A percentile compares a stretch with the other conserved stretches of the same genome.
phyloP scores from a whole-genome alignment of 1,284 basidiomycete genomes.

The Ceratobasidium sp. region DNA sequence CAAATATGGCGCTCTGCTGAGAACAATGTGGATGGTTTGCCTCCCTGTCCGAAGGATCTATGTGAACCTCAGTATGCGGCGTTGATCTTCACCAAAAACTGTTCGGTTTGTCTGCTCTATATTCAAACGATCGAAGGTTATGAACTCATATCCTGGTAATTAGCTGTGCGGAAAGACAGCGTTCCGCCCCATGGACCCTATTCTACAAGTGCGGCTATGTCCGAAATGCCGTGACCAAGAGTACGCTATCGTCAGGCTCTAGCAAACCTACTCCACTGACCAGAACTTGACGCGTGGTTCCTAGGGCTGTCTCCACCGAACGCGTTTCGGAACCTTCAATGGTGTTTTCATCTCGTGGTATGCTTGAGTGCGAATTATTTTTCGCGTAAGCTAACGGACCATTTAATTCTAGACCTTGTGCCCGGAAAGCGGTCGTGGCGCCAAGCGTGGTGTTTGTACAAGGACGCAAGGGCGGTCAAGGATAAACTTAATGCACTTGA shows the following conservation, averaged over 20 bases:
- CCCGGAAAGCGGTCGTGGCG: background rate
- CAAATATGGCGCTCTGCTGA: constrained; percentile 27
- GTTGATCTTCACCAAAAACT: constrained; percentile 39
- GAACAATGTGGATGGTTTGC: constrained; percentile 13
- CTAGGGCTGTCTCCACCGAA: constrained; percentile 17
- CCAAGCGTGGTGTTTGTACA: constrained; percentile 18
- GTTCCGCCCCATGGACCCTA: constrained; percentile 18
- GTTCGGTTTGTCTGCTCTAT: constrained; percentile 27
- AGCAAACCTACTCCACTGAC: background rate
- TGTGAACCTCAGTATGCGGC: constrained; percentile 45
- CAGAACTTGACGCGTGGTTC: background rate
- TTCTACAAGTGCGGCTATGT: constrained; percentile 38
- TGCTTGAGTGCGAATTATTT: background rate
- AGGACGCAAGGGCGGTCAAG: constrained; percentile 26
- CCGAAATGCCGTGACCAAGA: constrained; percentile 21
- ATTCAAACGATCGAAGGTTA: background rate
- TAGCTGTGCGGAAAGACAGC: constrained; percentile 34
- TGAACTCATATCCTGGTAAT: background rate
- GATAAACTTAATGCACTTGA: constrained; percentile 23
- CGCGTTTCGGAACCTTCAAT: constrained; percentile 11
- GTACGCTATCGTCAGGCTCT: background rate
- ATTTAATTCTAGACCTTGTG: background rate
- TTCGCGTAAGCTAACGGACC: background rate
- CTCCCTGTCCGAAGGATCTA: constrained; percentile 40
- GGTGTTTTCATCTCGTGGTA: constrained; percentile 20